Evolutionary conservation across 2,329 filamentous ascomycete genomes (phyloP).

Genomic region (Trichoderma pleuroti): DNA sequence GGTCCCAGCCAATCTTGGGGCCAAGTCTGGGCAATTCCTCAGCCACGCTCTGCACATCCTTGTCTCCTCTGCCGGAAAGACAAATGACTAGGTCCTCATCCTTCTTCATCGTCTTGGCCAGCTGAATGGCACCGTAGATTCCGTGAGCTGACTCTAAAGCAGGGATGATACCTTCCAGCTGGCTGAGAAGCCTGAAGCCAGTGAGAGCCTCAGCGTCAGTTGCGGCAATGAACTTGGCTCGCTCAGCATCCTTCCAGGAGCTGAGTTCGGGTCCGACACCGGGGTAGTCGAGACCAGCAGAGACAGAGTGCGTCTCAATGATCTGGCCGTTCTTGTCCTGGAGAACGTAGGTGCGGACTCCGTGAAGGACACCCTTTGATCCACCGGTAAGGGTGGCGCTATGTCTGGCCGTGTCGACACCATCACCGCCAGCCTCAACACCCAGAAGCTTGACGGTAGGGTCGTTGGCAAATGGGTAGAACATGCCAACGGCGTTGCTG

Average conservation of each 20-base stretch:
- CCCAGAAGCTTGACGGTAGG: constrained; percentile 81
- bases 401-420: constrained; percentile 79
- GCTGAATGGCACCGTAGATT: constrained; percentile 80
- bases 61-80: constrained; percentile 88
- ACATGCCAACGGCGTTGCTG: constrained; percentile 95
- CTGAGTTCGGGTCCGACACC: constrained; percentile 92
- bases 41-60: constrained; percentile 97
- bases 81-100: constrained; percentile 91
- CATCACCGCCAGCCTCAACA: constrained; percentile 93
- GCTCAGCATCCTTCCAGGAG: constrained; percentile 84
- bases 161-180: constrained; percentile 95
- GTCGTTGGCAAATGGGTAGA: constrained; percentile 91
- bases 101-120: constrained; percentile 89
- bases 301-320: constrained; percentile 90
- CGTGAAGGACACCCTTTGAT: constrained; percentile 88
- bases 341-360: constrained; percentile 91
- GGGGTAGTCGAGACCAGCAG: constrained; percentile 93
- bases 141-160: constrained; percentile 93
- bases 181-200: constrained; percentile 78
- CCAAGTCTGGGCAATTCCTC: constrained; percentile 88
- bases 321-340: constrained; percentile 94
- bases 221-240: constrained; percentile 84
- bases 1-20: constrained; percentile 76
- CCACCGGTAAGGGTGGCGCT: constrained; percentile 84
- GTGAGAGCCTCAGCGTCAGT: constrained; percentile 88